Conservation (phyloP, 352 stramenopile genomes). For the Globisporangium mamillatum region DNA sequence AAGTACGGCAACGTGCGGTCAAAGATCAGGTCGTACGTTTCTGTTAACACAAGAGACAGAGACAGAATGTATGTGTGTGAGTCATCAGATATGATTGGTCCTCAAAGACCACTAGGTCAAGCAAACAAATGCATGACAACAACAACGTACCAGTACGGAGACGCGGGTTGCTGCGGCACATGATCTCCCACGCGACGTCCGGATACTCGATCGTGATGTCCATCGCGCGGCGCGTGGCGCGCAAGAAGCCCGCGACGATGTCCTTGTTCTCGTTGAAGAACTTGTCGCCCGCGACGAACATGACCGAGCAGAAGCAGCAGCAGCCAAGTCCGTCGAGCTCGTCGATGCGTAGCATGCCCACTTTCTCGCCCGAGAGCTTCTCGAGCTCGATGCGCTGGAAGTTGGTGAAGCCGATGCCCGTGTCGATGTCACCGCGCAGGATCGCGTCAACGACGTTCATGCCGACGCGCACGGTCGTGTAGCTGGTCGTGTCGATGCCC, state of each 20-base stretch:
- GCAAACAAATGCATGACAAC: too few relatives aligned
- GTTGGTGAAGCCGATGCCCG: slow-evolving; percentile 52
- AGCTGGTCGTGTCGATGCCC: slow-evolving; percentile 40
- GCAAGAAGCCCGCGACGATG: slow-evolving; percentile 37
- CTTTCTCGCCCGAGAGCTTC: slow-evolving; percentile 46
- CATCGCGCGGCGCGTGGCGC: slow-evolving; percentile 43
- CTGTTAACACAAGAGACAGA: slow-evolving; percentile 10
- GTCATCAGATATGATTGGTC: neutral
- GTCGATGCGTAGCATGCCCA: slow-evolving; percentile 49
- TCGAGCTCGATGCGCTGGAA: slow-evolving; percentile 52
- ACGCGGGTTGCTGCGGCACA: slow-evolving; percentile 51
- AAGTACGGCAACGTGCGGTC: slow-evolving; percentile 51
- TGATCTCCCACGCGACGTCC: slow-evolving; percentile 44
- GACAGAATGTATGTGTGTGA: neutral
- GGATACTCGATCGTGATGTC: slow-evolving; percentile 53
- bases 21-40: slow-evolving; percentile 51
- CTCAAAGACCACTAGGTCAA: neutral
- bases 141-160: slow-evolving; percentile 33
- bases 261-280: slow-evolving; percentile 52
- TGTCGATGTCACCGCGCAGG: slow-evolving; percentile 46
- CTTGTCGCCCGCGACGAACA: slow-evolving; percentile 47
- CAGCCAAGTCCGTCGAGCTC: slow-evolving; percentile 47
- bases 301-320: slow-evolving; percentile 58
- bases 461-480: slow-evolving; percentile 42
- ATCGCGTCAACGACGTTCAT: slow-evolving; percentile 59